Conservation (phyloP, 139 green algal species). For the Volvox africanus region DNA sequence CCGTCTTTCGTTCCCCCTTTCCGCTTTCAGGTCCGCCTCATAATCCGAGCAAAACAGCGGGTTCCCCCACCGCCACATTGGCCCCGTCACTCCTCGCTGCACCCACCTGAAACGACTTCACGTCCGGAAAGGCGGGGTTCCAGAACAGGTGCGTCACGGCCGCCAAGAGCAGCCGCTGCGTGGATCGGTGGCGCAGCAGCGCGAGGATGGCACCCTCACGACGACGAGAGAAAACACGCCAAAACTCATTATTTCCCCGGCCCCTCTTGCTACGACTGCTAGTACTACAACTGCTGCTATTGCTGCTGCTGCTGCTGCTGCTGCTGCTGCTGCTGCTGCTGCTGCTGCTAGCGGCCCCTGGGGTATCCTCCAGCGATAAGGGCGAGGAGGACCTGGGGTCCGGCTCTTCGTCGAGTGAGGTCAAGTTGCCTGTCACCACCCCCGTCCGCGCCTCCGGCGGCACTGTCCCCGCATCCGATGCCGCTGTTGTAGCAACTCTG, state of each 20-base stretch:
- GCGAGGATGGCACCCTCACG: constrained; percentile 59
- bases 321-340: background rate
- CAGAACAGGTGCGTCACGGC: constrained; percentile 73
- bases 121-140: constrained; percentile 64
- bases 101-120: constrained; percentile 60
- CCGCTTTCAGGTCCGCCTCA: no score
- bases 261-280: background rate
- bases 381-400: no score
- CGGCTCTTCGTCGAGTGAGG: no score
- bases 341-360: background rate
- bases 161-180: constrained; percentile 49
- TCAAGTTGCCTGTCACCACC: no score
- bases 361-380: no score
- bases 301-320: background rate
- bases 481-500: no score
- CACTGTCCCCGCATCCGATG: no score
- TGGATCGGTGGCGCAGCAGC: constrained; percentile 57
- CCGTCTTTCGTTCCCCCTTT: no score
- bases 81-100: no score
- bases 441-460: no score
- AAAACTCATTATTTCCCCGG: constrained; percentile 25
- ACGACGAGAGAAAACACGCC: background rate
- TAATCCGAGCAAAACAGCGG: no score
- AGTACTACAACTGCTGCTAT: background rate
- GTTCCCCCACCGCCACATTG: no score